These are phyloP conservation scores for Nicotiana noctiflora DNA, from an alignment of 257 asterid genomes.

Conservation along the genomic window DNA sequence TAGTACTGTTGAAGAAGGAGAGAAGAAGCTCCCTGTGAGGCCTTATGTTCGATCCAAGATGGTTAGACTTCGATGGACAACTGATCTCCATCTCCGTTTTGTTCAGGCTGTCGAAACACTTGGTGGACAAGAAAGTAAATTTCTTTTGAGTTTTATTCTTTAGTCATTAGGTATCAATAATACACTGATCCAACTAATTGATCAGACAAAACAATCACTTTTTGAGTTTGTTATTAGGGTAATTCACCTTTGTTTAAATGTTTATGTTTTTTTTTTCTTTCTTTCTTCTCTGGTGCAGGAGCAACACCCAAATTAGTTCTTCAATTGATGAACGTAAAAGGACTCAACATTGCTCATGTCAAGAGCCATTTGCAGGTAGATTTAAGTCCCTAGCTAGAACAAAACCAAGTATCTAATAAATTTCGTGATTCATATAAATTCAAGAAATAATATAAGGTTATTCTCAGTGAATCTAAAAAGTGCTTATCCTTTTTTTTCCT, in stretches of 20 bases:
- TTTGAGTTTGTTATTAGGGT: not conserved
- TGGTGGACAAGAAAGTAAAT: conserved; percentile 81
- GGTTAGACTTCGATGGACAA: conserved; percentile 87
- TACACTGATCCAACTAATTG: not conserved
- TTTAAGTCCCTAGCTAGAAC: not conserved
- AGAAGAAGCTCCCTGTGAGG: conserved; percentile 55
- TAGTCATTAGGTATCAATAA: too few relatives aligned
- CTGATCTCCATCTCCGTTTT: conserved; percentile 75
- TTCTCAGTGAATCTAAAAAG: not conserved
- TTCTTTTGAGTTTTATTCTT: not conserved
- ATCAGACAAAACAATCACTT: too few relatives aligned
- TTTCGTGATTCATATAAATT: not conserved
- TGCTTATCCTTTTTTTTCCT: not conserved
- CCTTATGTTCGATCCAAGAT: conserved; percentile 81
- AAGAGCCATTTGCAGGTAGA: conserved; percentile 89
- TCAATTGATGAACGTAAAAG: conserved; percentile 70
- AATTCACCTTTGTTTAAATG: not conserved
- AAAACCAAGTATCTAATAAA: not conserved
- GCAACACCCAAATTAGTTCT: conserved; percentile 87
- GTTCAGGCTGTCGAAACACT: conserved; percentile 68
- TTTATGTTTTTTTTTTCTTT: not conserved
- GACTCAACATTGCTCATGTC: conserved; percentile 84
- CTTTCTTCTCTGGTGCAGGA: conserved; percentile 38
- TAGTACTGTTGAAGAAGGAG: conserved; percentile 55
- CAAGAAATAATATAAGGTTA: not conserved